These are phyloP conservation scores for Neonectria coccinea DNA, from an alignment of 2,329 filamentous ascomycete genomes.

Conservation along the genomic window DNA sequence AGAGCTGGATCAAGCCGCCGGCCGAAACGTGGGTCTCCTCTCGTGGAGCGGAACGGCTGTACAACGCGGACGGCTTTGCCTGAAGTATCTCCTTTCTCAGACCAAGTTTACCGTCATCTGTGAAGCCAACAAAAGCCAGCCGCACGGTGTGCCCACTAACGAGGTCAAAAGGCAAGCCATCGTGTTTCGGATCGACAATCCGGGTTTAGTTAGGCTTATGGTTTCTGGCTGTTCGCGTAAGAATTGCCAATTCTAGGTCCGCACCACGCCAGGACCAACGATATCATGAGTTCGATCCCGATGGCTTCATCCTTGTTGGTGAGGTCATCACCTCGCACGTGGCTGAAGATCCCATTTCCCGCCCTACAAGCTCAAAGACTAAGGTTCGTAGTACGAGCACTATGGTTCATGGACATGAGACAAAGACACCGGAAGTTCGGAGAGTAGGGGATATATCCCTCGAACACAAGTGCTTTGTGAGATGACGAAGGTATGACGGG, in stretches of 20 bases:
- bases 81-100: constrained; percentile 34
- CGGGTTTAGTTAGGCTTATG: constrained; percentile 7
- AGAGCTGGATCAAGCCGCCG: constrained; percentile 3
- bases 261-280: not conserved
- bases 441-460: constrained; percentile 4
- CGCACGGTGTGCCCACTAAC: constrained; percentile 23
- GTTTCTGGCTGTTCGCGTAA: constrained; percentile 3
- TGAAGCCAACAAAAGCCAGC: constrained; percentile 28
- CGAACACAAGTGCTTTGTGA: constrained; percentile 15
- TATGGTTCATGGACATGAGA: not conserved
- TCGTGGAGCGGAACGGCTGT: constrained; percentile 19
- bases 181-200: constrained; percentile 22
- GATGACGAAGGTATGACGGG: constrained; percentile 42
- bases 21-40: constrained; percentile 16
- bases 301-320: constrained; percentile 16
- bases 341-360: constrained; percentile 14
- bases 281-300: constrained; percentile 14
- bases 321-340: constrained; percentile 26
- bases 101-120: constrained; percentile 31
- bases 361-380: not conserved
- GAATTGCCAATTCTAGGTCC: constrained; percentile 17
- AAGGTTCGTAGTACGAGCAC: constrained; percentile 9
- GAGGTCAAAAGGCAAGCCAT: constrained; percentile 18
- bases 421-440: constrained; percentile 12
- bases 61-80: constrained; percentile 13